Evolutionary conservation across 345 rosid species (phyloP).

Genomic region (Eutrema japonicum): DNA sequence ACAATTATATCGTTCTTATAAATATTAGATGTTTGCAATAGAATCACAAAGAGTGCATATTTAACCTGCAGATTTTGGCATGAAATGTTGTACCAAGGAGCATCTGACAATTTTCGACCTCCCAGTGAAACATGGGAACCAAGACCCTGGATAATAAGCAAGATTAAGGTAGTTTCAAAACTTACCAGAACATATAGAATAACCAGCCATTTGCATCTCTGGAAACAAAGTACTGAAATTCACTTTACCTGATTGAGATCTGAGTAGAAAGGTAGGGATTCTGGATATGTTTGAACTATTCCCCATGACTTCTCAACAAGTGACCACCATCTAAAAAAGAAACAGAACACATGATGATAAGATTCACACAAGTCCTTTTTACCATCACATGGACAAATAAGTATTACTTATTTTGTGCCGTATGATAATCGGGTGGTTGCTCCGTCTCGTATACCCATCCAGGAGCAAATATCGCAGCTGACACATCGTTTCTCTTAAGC

Average conservation of each 20-base stretch:
- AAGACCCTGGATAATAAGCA: constrained; percentile 55
- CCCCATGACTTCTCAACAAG: constrained; percentile 86
- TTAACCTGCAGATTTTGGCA: constrained; percentile 75
- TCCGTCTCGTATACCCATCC: constrained; percentile 80
- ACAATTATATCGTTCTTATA: background rate
- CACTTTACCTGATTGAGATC: constrained; percentile 68
- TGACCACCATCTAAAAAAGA: constrained; percentile 73
- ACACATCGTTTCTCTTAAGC: constrained; percentile 63
- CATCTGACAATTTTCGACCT: constrained; percentile 47
- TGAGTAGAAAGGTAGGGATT: constrained; percentile 66
- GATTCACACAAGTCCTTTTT: background rate
- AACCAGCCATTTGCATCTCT: background rate
- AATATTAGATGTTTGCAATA: background rate
- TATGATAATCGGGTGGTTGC: constrained; percentile 70
- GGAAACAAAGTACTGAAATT: background rate
- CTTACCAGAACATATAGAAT: background rate
- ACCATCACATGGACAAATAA: constrained; percentile 9
- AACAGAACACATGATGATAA: constrained; percentile 10
- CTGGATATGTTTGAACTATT: constrained; percentile 58
- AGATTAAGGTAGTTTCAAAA: constrained; percentile 16
- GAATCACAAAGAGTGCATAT: background rate
- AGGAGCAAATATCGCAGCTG: constrained; percentile 93
- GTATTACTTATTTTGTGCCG: constrained; percentile 75
- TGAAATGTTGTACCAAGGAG: constrained; percentile 77
- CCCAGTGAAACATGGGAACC: constrained; percentile 64